Evolutionary conservation across 2,329 filamentous ascomycete species (phyloP).

Genomic region (Fusarium beomiforme): DNA sequence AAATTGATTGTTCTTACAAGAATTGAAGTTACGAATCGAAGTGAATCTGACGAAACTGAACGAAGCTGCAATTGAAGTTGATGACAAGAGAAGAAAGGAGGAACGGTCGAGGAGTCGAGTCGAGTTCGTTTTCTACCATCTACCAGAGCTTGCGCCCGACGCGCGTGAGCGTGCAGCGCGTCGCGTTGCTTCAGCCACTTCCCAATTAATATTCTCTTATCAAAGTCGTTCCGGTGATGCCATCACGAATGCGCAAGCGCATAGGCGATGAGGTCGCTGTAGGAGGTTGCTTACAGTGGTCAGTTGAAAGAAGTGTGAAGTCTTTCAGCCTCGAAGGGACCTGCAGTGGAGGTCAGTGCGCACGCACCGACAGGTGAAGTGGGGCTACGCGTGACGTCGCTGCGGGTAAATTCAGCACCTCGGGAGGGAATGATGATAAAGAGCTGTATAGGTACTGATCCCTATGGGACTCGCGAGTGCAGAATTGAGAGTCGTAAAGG

Average conservation of each 20-base stretch:
- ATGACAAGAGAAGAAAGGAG: background rate
- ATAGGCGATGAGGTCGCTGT: constrained; percentile 5
- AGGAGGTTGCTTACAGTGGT: background rate
- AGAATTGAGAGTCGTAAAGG: too few relatives aligned
- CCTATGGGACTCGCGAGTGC: too few relatives aligned
- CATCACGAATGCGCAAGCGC: constrained; percentile 14
- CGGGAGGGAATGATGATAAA: background rate
- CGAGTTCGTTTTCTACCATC: background rate
- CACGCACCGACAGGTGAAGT: constrained; percentile 5
- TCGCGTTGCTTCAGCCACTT: background rate
- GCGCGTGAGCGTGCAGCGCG: constrained; percentile 7
- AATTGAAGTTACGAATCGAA: background rate
- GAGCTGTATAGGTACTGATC: too few relatives aligned
- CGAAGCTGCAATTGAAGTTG: constrained; percentile 18
- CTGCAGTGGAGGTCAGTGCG: constrained; percentile 1
- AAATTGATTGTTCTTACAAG: constrained; percentile 14
- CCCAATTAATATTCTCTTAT: constrained; percentile 3
- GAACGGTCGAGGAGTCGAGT: constrained; percentile 4
- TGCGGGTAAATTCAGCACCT: background rate
- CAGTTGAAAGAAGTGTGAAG: constrained; percentile 16
- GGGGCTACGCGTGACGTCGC: background rate
- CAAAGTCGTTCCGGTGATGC: constrained; percentile 6
- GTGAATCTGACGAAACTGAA: constrained; percentile 6
- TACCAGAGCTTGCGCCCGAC: background rate
- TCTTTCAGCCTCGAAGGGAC: background rate